Conservation (phyloP, 75 land plant species). For the Selaginella tamariscina region DNA sequence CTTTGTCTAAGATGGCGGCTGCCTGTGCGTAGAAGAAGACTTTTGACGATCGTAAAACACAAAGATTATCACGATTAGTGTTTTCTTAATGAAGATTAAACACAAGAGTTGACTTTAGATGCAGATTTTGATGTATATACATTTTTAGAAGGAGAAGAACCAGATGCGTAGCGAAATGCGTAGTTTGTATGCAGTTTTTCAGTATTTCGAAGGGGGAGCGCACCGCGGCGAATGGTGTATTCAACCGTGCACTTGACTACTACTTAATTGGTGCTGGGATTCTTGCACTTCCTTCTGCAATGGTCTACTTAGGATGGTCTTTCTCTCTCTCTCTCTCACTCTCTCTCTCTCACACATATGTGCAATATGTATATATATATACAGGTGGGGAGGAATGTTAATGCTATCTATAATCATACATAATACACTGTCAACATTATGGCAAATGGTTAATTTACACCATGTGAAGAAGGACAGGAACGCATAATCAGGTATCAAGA, state of each 20-base stretch:
- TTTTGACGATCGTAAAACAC: no score
- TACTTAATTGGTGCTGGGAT: not conserved
- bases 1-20: no score
- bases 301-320: slow-evolving; percentile 9
- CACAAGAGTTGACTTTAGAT: not conserved
- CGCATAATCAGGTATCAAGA: not conserved
- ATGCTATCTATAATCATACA: not conserved
- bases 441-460: slow-evolving; percentile 11
- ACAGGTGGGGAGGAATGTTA: slow-evolving; percentile 9
- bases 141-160: not conserved
- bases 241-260: slow-evolving; percentile 4
- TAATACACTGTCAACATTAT: not conserved
- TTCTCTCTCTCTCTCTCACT: not conserved
- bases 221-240: slow-evolving; percentile 5
- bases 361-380: not conserved
- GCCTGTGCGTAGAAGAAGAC: no score
- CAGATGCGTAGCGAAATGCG: no score
- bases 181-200: not conserved
- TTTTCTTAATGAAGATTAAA: no score
- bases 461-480: not conserved
- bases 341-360: not conserved
- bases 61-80: no score
- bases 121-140: not conserved
- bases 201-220: not conserved
- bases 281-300: not conserved